These are phyloP conservation scores for Globisporangium abappressorium DNA, from an alignment of 352 stramenopile genomes.

Conservation along the genomic window DNA sequence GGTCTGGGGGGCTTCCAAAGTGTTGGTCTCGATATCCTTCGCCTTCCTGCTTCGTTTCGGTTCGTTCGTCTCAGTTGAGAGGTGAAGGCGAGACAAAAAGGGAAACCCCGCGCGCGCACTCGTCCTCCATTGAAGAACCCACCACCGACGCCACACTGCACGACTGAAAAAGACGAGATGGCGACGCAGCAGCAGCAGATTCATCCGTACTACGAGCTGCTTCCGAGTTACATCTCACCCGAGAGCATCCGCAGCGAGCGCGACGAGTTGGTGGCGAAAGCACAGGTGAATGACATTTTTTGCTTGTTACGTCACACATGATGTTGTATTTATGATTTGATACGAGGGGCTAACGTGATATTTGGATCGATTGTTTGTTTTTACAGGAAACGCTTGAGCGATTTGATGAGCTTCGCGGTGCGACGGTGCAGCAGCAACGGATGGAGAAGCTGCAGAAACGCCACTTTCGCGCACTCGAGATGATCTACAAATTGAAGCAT, in stretches of 20 bases:
- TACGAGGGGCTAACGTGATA: background rate
- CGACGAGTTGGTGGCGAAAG: slow-evolving; percentile 41
- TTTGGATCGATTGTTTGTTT: background rate
- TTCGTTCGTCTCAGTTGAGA: no score
- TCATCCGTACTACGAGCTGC: slow-evolving; percentile 58
- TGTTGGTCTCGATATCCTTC: slow-evolving; percentile 3
- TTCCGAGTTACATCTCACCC: slow-evolving; percentile 54
- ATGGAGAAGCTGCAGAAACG: slow-evolving; percentile 37
- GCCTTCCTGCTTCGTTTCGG: no score
- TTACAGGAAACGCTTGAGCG: slow-evolving; percentile 36
- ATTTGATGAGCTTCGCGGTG: slow-evolving; percentile 28
- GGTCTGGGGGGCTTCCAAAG: background rate
- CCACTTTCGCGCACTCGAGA: slow-evolving; percentile 61
- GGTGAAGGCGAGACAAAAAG: background rate
- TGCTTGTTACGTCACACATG: background rate
- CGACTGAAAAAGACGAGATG: background rate
- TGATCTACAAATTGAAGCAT: slow-evolving; percentile 66
- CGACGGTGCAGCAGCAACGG: background rate
- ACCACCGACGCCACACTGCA: background rate
- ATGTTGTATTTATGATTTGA: background rate
- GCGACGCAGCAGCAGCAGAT: slow-evolving; percentile 7
- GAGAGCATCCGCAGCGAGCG: slow-evolving; percentile 36
- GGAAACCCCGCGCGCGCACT: background rate
- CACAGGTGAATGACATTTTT: slow-evolving; percentile 24
- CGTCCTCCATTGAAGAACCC: background rate